Evolutionary conservation across 495 filamentous ascomycete genomes (phyloP).

Genomic region (Entonaema liquescens): DNA sequence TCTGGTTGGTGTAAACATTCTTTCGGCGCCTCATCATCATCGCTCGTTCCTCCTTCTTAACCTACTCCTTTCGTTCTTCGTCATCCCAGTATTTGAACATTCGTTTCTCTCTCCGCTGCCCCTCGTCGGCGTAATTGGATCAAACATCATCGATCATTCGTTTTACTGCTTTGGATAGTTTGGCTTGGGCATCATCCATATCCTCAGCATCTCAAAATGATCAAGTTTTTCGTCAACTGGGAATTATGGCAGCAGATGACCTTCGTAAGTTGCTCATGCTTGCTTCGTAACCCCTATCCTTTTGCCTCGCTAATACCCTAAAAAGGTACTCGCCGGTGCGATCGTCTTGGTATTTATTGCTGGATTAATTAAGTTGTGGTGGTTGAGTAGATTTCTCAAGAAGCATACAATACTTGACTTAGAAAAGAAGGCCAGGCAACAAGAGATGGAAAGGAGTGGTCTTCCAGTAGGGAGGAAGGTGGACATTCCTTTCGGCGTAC

Average conservation of each 20-base stretch:
- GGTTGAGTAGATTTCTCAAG: slow-evolving; percentile 69
- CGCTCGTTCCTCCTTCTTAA: slow-evolving; percentile 34
- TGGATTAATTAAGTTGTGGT: slow-evolving; percentile 66
- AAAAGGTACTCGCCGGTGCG: slow-evolving; percentile 56
- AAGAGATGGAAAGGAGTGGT: slow-evolving; percentile 62
- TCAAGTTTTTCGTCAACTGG: slow-evolving; percentile 79
- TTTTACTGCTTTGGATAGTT: slow-evolving; percentile 45
- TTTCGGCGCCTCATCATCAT: slow-evolving; percentile 16
- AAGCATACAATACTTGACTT: slow-evolving; percentile 73
- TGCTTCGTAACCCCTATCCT: not conserved
- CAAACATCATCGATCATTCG: slow-evolving; percentile 41
- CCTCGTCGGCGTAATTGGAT: slow-evolving; percentile 34
- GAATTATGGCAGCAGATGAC: slow-evolving; percentile 89
- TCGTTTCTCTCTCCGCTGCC: slow-evolving; percentile 36
- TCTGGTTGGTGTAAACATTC: slow-evolving; percentile 24
- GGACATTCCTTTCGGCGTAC: slow-evolving; percentile 87
- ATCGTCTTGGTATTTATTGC: slow-evolving; percentile 62
- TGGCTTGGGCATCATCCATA: slow-evolving; percentile 44
- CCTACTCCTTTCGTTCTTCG: slow-evolving; percentile 15
- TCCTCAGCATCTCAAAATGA: slow-evolving; percentile 45
- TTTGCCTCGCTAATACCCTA: slow-evolving; percentile 34
- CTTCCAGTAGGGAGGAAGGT: slow-evolving; percentile 55
- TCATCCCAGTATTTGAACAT: slow-evolving; percentile 33
- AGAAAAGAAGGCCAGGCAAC: slow-evolving; percentile 65
- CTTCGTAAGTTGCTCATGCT: slow-evolving; percentile 68